Percentiles rank a stretch among this genome's conserved stretches.
phyloP scores from a whole-genome alignment of 495 filamentous ascomycete genomes.

The Penicillium verhagenii region DNA sequence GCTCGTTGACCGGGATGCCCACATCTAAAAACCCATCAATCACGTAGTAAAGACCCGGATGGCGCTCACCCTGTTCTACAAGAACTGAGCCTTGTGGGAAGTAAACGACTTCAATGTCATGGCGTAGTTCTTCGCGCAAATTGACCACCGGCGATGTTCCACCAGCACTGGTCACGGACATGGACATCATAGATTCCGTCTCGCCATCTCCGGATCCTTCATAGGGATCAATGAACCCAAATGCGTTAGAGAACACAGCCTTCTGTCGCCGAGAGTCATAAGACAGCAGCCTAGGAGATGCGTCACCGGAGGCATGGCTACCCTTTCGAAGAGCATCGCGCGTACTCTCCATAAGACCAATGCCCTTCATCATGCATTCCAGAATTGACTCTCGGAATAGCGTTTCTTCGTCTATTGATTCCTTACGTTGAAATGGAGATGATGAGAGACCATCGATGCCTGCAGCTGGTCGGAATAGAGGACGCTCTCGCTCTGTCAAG shows the following conservation, averaged over 20 bases:
- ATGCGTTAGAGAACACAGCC: conserved; percentile 81
- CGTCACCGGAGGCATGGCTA: conserved; percentile 67
- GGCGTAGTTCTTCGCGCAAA: conserved; percentile 70
- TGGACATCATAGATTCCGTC: conserved; percentile 77
- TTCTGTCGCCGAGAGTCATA: conserved; percentile 84
- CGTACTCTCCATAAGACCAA: conserved; percentile 69
- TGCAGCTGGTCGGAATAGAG: conserved; percentile 51
- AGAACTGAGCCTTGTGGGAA: conserved; percentile 92
- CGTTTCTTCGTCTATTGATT: conserved; percentile 79
- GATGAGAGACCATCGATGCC: conserved; percentile 26
- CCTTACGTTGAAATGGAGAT: conserved; percentile 63
- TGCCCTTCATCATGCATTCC: conserved; percentile 93
- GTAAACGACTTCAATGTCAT: conserved; percentile 97
- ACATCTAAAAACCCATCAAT: conserved; percentile 97
- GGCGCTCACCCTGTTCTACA: conserved; percentile 95
- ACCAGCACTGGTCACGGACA: conserved; percentile 56
- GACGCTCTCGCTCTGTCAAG: conserved; percentile 55
- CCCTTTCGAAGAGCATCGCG: conserved; percentile 60
- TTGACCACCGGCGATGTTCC: conserved; percentile 55
- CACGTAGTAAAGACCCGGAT: conserved; percentile 95
- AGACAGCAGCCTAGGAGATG: conserved; percentile 79
- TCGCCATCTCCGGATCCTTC: conserved; percentile 81
- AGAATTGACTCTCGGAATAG: conserved; percentile 86
- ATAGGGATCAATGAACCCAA: conserved; percentile 90
- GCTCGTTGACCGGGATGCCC: conserved; percentile 64